phyloP scores from a whole-genome alignment of 2,329 filamentous ascomycete genomes.

The Fusarium sambucinum region DNA sequence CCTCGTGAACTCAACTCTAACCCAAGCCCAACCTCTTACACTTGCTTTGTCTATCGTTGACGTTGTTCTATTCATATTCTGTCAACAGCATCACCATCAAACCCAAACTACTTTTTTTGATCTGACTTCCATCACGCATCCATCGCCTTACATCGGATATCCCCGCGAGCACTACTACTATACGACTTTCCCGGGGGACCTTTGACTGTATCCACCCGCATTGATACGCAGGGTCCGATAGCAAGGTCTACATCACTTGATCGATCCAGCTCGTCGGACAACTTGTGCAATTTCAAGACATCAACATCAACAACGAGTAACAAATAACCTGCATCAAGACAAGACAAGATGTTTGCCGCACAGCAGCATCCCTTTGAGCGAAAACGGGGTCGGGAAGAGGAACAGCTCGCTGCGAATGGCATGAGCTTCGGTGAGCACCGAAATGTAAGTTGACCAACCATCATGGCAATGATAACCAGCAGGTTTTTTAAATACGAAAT shows the following conservation, averaged over 20 bases:
- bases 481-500: background rate
- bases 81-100: constrained; percentile 1
- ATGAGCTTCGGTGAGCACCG: constrained; percentile 64
- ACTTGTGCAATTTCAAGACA: constrained; percentile 7
- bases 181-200: constrained; percentile 26
- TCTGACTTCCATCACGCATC: constrained; percentile 20
- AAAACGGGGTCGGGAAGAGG: constrained; percentile 62
- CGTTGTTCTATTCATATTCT: constrained; percentile 26
- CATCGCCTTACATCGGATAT: constrained; percentile 32
- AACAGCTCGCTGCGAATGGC: constrained; percentile 54
- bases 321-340: constrained; percentile 3
- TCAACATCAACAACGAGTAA: constrained; percentile 7
- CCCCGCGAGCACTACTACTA: constrained; percentile 31
- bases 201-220: constrained; percentile 44
- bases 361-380: constrained; percentile 51
- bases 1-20: constrained; percentile 34
- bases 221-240: constrained; percentile 43
- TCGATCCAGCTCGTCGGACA: background rate
- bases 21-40: constrained; percentile 31
- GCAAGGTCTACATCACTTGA: constrained; percentile 30
- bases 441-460: constrained; percentile 56
- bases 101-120: constrained; percentile 1
- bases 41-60: constrained; percentile 9
- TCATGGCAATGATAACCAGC: background rate
- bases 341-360: constrained; percentile 54